These are phyloP conservation scores for Hypoxylon sp. DNA, from an alignment of 2,329 filamentous ascomycete species.

Conservation along the genomic window DNA sequence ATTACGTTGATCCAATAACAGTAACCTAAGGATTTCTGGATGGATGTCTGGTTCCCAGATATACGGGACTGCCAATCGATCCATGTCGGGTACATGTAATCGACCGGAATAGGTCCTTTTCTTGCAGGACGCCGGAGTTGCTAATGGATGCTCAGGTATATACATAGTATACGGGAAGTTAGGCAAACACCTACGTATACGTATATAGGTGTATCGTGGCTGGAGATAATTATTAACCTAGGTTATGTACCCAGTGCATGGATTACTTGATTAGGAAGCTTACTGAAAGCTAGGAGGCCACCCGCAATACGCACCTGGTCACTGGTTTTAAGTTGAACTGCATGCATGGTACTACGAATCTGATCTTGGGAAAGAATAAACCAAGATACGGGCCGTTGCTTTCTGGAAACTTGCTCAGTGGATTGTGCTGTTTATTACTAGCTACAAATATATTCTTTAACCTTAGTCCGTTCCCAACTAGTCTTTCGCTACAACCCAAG, in stretches of 20 bases:
- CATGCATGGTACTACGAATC: not conserved
- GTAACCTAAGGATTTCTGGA: too few species aligned
- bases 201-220: not conserved
- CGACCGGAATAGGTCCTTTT: constrained; percentile 17
- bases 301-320: constrained; percentile 3
- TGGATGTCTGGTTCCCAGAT: constrained; percentile 29
- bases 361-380: not conserved
- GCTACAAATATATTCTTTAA: not conserved
- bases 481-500: constrained; percentile 34
- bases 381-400: not conserved
- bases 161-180: not conserved
- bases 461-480: constrained; percentile 35
- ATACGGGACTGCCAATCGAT: constrained; percentile 28
- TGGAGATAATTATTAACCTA: too few species aligned
- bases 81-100: constrained; percentile 28
- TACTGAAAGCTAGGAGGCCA: not conserved
- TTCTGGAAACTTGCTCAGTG: constrained; percentile 21
- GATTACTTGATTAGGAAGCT: constrained; percentile 22
- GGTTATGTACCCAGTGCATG: too few species aligned
- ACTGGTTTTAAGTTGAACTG: constrained; percentile 4
- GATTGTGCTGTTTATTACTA: constrained; percentile 7
- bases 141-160: not conserved
- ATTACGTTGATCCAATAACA: constrained; percentile 24
- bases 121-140: constrained; percentile 19
- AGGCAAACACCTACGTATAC: not conserved